Evolutionary conservation across 257 asterid species (phyloP).

Genomic region (Cynanchum wilfordii): DNA sequence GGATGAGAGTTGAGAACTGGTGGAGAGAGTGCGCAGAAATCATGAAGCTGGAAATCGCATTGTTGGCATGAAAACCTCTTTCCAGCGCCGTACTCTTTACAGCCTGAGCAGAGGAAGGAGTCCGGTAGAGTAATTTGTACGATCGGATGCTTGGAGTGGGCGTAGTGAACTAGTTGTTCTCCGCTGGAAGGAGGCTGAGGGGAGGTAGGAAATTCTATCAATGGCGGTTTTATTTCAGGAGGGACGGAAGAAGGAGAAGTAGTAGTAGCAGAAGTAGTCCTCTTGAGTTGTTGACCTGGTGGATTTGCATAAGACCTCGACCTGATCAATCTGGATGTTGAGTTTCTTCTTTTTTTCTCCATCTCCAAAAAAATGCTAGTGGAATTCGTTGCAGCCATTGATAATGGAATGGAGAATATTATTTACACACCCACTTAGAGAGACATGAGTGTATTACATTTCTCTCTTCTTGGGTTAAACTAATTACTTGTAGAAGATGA

Average conservation of each 20-base stretch:
- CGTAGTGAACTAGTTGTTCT: slow-evolving; percentile 47
- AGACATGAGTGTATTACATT: background rate
- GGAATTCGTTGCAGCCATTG: background rate
- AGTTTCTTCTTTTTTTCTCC: background rate
- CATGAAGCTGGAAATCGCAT: slow-evolving; percentile 78
- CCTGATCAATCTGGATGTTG: background rate
- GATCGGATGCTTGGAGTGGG: slow-evolving; percentile 67
- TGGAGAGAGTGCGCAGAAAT: slow-evolving; percentile 59
- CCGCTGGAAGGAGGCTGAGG: slow-evolving; percentile 32
- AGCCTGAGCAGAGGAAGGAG: slow-evolving; percentile 56
- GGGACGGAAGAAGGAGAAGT: background rate
- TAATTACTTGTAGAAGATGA: background rate
- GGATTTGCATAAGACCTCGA: too few species aligned
- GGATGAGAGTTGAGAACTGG: slow-evolving; percentile 56
- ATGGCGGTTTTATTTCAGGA: background rate
- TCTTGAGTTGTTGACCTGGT: background rate
- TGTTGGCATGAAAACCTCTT: slow-evolving; percentile 58
- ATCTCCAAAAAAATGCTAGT: background rate
- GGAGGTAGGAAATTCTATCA: slow-evolving; percentile 46
- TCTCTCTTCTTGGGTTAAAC: background rate
- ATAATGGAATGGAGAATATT: slow-evolving; percentile 4
- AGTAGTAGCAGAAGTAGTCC: background rate
- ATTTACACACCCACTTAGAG: background rate
- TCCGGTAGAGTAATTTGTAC: slow-evolving; percentile 37
- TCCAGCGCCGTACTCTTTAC: slow-evolving; percentile 79